Conservation (phyloP, 495 filamentous ascomycete species). For the Neurospora sp. region DNA sequence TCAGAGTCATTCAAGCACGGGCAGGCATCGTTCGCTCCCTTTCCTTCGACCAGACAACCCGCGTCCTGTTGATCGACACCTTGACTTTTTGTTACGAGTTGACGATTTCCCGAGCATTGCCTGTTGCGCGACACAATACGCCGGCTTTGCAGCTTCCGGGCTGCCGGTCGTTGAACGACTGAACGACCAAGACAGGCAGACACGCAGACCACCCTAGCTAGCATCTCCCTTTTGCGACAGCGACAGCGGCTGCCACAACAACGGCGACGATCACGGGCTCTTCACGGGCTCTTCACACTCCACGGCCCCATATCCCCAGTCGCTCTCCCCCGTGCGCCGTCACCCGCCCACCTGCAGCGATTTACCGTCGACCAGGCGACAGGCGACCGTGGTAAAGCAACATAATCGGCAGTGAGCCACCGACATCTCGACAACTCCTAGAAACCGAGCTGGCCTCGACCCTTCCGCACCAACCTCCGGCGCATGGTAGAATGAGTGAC, state of each 20-base stretch:
- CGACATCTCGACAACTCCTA: neutral
- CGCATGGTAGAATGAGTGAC: neutral
- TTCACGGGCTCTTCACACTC: neutral
- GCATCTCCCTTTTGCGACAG: neutral
- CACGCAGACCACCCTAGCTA: neutral
- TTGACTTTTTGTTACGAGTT: neutral
- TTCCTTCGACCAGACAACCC: neutral
- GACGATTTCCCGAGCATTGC: neutral
- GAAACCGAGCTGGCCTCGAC: neutral
- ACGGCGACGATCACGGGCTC: neutral
- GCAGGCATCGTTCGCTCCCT: neutral
- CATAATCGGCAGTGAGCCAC: neutral
- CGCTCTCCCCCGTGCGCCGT: neutral
- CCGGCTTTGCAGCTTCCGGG: neutral
- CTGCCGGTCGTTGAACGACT: neutral
- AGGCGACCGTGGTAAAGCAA: neutral
- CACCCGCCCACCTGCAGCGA: neutral
- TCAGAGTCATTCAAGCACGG: neutral
- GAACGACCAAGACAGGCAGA: neutral
- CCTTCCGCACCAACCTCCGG: neutral
- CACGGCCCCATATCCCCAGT: neutral
- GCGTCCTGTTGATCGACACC: neutral
- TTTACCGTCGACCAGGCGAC: neutral
- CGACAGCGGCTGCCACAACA: neutral
- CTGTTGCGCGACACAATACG: neutral